phyloP scores from a whole-genome alignment of 1,284 basidiomycete species.

The Pterulicium gracile region DNA sequence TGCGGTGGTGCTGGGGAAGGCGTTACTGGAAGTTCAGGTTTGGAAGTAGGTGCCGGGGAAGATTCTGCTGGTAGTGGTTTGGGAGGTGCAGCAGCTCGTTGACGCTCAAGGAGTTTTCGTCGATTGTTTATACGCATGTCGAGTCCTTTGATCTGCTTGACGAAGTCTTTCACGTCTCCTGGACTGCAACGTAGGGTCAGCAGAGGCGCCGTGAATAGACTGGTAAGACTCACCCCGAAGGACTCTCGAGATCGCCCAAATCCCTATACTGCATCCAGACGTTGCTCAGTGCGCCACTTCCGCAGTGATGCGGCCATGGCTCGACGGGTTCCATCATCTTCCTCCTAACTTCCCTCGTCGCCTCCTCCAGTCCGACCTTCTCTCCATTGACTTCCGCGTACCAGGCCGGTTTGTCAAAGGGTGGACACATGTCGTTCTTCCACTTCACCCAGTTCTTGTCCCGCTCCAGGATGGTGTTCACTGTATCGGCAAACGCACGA shows the following conservation, averaged over 20 bases:
- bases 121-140: constrained; percentile 48
- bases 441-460: constrained; percentile 82
- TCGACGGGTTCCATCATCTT: constrained; percentile 43
- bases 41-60: constrained; percentile 13
- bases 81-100: constrained; percentile 18
- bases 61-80: constrained; percentile 27
- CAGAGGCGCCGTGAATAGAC: too few relatives aligned
- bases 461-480: constrained; percentile 57
- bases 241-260: not conserved
- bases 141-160: constrained; percentile 58
- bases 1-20: constrained; percentile 15
- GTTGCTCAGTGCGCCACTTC: constrained; percentile 32
- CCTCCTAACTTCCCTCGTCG: constrained; percentile 37
- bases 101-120: constrained; percentile 33
- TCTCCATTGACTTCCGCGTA: constrained; percentile 32
- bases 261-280: not conserved
- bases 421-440: constrained; percentile 69
- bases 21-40: constrained; percentile 9
- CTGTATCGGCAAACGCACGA: constrained; percentile 62
- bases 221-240: constrained; percentile 20
- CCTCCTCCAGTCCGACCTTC: constrained; percentile 49
- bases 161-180: constrained; percentile 61
- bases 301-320: constrained; percentile 51
- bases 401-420: constrained; percentile 66
- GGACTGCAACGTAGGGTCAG: constrained; percentile 31